Percentiles rank a stretch among this genome's conserved stretches.
Conservation (phyloP, 129 eudicot species). For the Apium graveolens region DNA sequence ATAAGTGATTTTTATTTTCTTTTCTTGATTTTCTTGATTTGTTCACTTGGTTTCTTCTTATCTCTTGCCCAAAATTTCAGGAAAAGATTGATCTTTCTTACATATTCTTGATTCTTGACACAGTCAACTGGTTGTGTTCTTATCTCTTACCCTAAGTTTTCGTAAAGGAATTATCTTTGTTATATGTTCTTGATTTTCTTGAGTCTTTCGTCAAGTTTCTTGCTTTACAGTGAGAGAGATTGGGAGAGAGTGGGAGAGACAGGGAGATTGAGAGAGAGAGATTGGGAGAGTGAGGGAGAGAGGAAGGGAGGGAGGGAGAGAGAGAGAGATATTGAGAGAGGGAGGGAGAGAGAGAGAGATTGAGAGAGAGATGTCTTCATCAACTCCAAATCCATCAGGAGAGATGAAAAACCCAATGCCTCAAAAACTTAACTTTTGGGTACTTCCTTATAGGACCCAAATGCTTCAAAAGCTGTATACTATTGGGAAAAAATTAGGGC, state of each 20-base stretch:
- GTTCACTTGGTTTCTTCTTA: background rate
- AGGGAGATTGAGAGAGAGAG: background rate
- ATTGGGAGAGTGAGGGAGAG: background rate
- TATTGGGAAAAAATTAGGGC: conserved; percentile 68
- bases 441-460: conserved; percentile 68
- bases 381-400: conserved; percentile 24
- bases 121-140: background rate
- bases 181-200: background rate
- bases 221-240: background rate
- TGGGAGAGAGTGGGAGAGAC: background rate
- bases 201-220: background rate
- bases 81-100: background rate
- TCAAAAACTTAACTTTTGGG: conserved; percentile 45
- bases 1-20: background rate
- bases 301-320: background rate
- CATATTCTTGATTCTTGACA: background rate
- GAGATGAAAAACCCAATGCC: conserved; percentile 3
- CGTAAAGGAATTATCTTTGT: background rate
- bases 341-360: background rate
- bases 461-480: conserved; percentile 50
- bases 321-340: background rate
- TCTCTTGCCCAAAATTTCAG: background rate
- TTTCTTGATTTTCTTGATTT: background rate
- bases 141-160: background rate
- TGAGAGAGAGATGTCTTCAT: conserved; percentile 22